A percentile compares a stretch with the other conserved stretches of the same genome.
These are phyloP conservation scores for Lycium barbarum DNA, from an alignment of 257 asterid species.

Conservation along the genomic window DNA sequence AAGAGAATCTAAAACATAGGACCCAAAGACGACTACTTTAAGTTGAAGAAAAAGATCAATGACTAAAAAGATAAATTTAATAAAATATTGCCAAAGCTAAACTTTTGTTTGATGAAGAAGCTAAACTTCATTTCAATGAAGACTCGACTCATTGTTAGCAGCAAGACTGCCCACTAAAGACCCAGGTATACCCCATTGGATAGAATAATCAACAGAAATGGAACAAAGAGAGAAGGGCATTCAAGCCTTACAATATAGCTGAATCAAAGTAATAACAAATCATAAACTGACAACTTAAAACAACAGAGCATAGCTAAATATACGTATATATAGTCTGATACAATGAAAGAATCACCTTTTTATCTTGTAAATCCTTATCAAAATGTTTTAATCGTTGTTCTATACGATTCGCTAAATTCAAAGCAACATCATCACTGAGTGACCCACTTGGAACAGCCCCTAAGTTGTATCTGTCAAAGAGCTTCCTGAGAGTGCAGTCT, in stretches of 20 bases:
- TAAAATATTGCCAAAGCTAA: neutral
- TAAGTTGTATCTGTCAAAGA: constrained; percentile 69
- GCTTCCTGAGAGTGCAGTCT: constrained; percentile 57
- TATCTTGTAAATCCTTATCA: constrained; percentile 65
- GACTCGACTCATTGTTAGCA: neutral
- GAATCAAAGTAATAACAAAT: neutral
- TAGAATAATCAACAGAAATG: constrained; percentile 8
- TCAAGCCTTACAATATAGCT: constrained; percentile 1
- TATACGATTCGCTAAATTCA: constrained; percentile 66
- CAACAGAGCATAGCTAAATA: neutral
- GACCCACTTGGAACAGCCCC: constrained; percentile 70
- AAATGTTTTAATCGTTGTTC: constrained; percentile 61
- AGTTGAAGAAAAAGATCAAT: neutral
- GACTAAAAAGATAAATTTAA: neutral
- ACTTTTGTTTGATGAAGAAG: neutral
- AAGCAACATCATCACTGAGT: constrained; percentile 74
- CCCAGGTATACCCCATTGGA: neutral
- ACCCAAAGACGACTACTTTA: neutral
- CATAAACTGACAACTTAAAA: constrained; percentile 9
- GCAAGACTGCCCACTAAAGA: constrained; percentile 1
- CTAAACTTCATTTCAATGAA: neutral
- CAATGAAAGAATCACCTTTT: constrained; percentile 62
- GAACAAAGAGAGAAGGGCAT: constrained; percentile 25
- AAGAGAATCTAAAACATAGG: neutral
- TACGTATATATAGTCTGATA: constrained; percentile 11